Evolutionary conservation across 192 early-diverging fungal species (phyloP).

Genomic region (Linnemannia elongata): DNA sequence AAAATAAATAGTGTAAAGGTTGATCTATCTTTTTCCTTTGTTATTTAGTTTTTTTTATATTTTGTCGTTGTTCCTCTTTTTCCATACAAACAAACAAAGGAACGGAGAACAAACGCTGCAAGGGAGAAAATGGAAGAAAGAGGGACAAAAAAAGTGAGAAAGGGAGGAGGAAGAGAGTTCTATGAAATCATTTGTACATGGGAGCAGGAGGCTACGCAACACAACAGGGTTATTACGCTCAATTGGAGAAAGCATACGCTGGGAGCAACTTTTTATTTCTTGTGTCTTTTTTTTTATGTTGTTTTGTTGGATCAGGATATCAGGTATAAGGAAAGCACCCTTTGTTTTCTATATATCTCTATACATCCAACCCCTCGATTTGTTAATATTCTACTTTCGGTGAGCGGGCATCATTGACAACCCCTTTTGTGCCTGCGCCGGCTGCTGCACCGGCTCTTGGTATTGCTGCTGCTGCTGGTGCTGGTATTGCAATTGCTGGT

Average conservation of each 20-base stretch:
- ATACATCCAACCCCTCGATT: neutral
- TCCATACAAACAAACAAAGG: slow-evolving; percentile 4
- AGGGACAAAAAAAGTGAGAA: neutral
- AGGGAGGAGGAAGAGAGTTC: neutral
- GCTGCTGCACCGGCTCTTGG: neutral
- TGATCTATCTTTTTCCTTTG: neutral
- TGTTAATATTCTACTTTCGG: neutral
- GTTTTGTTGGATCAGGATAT: too few relatives aligned
- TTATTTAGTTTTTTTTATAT: neutral
- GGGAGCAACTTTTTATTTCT: too few relatives aligned
- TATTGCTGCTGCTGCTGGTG: too few relatives aligned
- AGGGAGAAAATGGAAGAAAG: neutral
- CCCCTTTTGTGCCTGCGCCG: neutral
- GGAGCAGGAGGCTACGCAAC: too few relatives aligned
- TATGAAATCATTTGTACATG: neutral
- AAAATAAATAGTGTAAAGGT: neutral
- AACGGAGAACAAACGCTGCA: neutral
- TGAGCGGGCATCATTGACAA: neutral
- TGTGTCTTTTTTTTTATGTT: too few relatives aligned
- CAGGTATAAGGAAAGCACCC: neutral
- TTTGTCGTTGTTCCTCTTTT: neutral
- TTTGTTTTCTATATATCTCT: too few relatives aligned
- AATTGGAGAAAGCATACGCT: too few relatives aligned
- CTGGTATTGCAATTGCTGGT: neutral
- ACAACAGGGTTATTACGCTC: too few relatives aligned